phyloP scores from a whole-genome alignment of 192 early-diverging fungal species.

The Entomortierella parvispora region DNA sequence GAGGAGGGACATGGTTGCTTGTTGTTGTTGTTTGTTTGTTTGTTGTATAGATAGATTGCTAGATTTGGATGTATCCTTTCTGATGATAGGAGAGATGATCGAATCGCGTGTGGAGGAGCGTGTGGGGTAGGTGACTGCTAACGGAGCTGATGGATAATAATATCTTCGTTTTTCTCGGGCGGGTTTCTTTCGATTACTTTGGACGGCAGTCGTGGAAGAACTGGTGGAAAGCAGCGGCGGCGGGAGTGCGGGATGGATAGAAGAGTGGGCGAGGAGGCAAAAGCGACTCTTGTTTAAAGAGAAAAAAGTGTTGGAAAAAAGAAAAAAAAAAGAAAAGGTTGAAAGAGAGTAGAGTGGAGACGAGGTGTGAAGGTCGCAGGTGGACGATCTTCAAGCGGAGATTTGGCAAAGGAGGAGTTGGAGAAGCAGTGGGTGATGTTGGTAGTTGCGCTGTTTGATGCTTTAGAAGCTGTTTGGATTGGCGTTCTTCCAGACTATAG shows the following conservation, averaged over 20 bases:
- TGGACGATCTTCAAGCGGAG: slow-evolving; percentile 10
- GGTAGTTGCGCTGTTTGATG: slow-evolving; percentile 45
- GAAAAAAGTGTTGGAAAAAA: slow-evolving; percentile 9
- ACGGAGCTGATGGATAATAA: slow-evolving; percentile 28
- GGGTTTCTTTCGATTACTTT: neutral
- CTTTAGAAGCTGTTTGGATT: slow-evolving; percentile 30
- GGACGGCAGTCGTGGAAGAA: slow-evolving; percentile 17
- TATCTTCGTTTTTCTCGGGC: slow-evolving; percentile 7
- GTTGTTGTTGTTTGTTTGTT: slow-evolving; percentile 20
- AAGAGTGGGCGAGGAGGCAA: neutral
- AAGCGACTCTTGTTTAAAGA: neutral
- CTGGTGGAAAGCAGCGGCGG: too few species aligned
- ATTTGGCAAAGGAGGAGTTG: slow-evolving; percentile 14
- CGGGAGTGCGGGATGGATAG: too few species aligned
- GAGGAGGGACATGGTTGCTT: slow-evolving; percentile 29
- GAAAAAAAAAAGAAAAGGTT: neutral
- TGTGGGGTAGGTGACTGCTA: slow-evolving; percentile 19
- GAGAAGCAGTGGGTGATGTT: slow-evolving; percentile 1
- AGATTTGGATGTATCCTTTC: neutral
- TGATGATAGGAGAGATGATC: neutral
- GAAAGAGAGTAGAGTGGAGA: neutral
- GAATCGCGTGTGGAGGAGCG: neutral
- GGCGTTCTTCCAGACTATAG: slow-evolving; percentile 53
- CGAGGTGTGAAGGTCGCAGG: slow-evolving; percentile 1
- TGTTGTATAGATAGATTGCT: slow-evolving; percentile 14